These are phyloP conservation scores for Oemleria cerasiformis DNA, from an alignment of 306 rosid species.

Conservation along the genomic window DNA sequence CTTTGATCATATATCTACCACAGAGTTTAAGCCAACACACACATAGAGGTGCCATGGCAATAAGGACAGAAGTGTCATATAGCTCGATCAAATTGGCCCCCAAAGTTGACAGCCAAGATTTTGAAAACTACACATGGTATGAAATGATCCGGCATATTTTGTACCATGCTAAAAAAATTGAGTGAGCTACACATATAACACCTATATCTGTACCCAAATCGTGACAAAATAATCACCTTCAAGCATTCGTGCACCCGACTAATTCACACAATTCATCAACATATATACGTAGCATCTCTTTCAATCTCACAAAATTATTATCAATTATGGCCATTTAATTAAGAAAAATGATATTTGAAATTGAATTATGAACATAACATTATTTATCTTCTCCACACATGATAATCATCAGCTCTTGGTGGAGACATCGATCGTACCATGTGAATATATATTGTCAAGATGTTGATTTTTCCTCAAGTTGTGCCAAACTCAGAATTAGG, in stretches of 20 bases:
- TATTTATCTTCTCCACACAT: not conserved
- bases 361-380: not conserved
- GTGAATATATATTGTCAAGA: too few species aligned
- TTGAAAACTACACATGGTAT: slow-evolving; percentile 1
- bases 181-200: not conserved
- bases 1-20: not conserved
- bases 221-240: slow-evolving; percentile 21
- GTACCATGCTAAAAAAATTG: not conserved
- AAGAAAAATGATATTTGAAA: not conserved
- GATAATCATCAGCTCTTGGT: too few species aligned
- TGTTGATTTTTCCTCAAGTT: too few species aligned
- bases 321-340: not conserved
- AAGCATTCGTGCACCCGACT: slow-evolving; percentile 13
- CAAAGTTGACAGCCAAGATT: slow-evolving; percentile 1
- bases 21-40: not conserved
- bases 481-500: too few species aligned
- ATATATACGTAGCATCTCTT: slow-evolving; percentile 39
- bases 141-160: not conserved
- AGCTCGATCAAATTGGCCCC: not conserved
- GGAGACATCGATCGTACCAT: too few species aligned
- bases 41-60: not conserved
- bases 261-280: slow-evolving; percentile 18
- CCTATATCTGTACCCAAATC: not conserved
- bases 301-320: slow-evolving; percentile 24
- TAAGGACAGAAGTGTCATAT: not conserved